These are phyloP conservation scores for Fulvia fulva DNA, from an alignment of 2,329 filamentous ascomycete genomes.

Conservation along the genomic window DNA sequence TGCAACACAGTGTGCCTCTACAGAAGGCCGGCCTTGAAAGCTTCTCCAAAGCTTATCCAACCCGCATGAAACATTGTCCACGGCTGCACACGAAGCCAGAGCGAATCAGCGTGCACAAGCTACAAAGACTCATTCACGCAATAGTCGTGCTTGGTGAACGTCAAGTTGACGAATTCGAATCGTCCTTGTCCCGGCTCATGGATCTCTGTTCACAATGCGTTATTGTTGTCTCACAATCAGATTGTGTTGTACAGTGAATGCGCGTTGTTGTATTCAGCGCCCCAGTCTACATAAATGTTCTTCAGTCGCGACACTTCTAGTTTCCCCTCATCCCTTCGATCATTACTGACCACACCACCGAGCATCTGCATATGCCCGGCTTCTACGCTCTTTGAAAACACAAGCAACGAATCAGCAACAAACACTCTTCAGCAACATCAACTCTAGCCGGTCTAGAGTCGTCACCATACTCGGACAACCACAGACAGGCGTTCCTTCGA, in stretches of 20 bases:
- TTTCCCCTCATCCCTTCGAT: not conserved
- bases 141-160: not conserved
- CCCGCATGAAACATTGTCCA: not conserved
- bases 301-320: not conserved
- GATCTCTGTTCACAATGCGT: no score
- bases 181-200: no score
- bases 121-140: not conserved
- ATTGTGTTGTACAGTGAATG: no score
- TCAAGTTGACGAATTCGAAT: not conserved
- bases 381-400: slow-evolving; percentile 2
- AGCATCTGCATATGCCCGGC: not conserved
- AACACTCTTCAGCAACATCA: slow-evolving; percentile 12
- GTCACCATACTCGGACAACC: slow-evolving; percentile 4
- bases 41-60: not conserved
- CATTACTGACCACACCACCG: not conserved
- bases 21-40: not conserved
- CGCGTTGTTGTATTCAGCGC: not conserved
- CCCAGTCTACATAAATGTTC: not conserved
- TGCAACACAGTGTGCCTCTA: not conserved
- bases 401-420: not conserved
- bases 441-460: slow-evolving; percentile 22
- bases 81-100: not conserved
- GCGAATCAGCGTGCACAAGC: not conserved
- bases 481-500: slow-evolving; percentile 4
- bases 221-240: no score